phyloP scores from a whole-genome alignment of 805 yeast species.

The Tetrapisispora arboricola region DNA sequence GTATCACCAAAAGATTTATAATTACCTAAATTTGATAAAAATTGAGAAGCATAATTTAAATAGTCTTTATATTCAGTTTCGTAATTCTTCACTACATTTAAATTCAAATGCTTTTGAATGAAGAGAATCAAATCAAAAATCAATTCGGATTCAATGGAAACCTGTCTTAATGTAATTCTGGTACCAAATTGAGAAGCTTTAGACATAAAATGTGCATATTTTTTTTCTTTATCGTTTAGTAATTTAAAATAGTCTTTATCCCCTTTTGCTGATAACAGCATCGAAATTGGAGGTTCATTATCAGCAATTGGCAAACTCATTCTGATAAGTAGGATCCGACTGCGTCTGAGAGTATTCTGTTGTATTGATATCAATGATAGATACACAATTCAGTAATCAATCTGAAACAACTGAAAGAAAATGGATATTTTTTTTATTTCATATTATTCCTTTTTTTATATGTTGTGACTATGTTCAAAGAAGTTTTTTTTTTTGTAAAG shows the following conservation, averaged over 20 bases:
- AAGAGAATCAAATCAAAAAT: conserved; percentile 60
- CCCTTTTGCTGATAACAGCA: conserved; percentile 46
- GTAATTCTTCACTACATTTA: conserved; percentile 28
- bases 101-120: conserved; percentile 42
- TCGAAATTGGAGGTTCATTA: conserved; percentile 57
- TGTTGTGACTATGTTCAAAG: too few relatives aligned
- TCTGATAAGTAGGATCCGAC: background rate
- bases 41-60: conserved; percentile 67
- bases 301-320: conserved; percentile 34
- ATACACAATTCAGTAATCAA: too few relatives aligned
- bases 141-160: conserved; percentile 68
- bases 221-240: conserved; percentile 47
- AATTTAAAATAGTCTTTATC: conserved; percentile 58
- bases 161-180: conserved; percentile 68
- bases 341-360: background rate
- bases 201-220: conserved; percentile 75
- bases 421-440: too few relatives aligned
- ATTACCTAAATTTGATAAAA: conserved; percentile 64
- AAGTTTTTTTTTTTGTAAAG: too few relatives aligned
- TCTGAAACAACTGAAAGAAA: too few relatives aligned
- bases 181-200: conserved; percentile 81
- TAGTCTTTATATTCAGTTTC: conserved; percentile 35
- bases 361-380: too few relatives aligned
- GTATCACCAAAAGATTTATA: conserved; percentile 83
- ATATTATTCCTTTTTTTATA: too few relatives aligned